Evolutionary conservation across 2,329 filamentous ascomycete species (phyloP).

Genomic region (Pseudogymnoascus sp.): DNA sequence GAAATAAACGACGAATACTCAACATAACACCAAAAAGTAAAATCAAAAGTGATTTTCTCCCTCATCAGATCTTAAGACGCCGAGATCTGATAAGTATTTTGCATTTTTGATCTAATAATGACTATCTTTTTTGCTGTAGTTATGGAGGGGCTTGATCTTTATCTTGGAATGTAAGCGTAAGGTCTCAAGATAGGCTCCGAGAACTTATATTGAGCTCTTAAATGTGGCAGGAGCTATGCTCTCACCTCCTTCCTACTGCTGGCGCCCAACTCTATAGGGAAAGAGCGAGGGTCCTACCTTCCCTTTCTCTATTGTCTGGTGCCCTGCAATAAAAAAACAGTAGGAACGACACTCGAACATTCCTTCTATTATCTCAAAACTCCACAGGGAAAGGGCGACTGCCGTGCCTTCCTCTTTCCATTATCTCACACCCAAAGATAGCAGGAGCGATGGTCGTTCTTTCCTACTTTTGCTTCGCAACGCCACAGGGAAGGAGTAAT

Average conservation of each 20-base stretch:
- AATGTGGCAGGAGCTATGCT: neutral
- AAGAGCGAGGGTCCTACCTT: neutral
- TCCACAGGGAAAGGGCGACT: neutral
- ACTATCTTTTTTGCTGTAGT: neutral
- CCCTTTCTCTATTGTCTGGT: neutral
- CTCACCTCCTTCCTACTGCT: neutral
- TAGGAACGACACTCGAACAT: too few species aligned
- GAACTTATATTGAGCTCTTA: neutral
- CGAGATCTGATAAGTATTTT: neutral
- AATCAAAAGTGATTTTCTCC: constrained; percentile 4
- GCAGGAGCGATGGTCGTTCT: neutral
- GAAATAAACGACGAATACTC: neutral
- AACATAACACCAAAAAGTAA: neutral
- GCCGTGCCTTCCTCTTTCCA: neutral
- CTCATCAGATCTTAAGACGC: neutral
- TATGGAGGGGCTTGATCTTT: neutral
- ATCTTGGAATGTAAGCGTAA: neutral
- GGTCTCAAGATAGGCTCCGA: neutral
- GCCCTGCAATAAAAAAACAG: too few species aligned
- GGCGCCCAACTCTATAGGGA: neutral
- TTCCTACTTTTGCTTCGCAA: neutral
- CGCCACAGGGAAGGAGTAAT: neutral
- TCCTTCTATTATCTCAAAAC: neutral
- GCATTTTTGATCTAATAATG: neutral
- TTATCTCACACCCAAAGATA: neutral